phyloP scores from a whole-genome alignment of 202 grass and related monocot species.

The Zizania palustris region DNA sequence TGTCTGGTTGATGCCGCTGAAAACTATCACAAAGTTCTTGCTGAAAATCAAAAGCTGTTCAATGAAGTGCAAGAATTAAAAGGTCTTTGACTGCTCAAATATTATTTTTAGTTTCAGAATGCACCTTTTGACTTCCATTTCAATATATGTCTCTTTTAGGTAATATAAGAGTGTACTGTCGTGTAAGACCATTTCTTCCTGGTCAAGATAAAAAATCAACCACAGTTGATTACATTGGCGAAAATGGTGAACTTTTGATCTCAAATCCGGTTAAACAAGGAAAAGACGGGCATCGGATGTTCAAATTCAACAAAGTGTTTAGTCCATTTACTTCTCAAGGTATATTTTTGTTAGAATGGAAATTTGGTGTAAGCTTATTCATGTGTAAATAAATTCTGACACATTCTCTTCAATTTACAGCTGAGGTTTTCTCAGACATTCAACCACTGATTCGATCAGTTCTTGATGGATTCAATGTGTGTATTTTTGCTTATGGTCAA shows the following conservation, averaged over 20 bases:
- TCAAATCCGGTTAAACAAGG: slow-evolving; percentile 89
- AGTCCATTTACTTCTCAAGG: slow-evolving; percentile 69
- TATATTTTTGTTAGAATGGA: slow-evolving; percentile 34
- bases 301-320: slow-evolving; percentile 98
- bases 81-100: slow-evolving; percentile 47
- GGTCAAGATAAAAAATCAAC: slow-evolving; percentile 81
- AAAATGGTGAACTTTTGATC: slow-evolving; percentile 91
- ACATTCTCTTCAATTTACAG: slow-evolving; percentile 55
- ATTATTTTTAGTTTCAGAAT: background rate
- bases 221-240: slow-evolving; percentile 84
- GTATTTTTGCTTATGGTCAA: slow-evolving; percentile 98
- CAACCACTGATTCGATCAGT: slow-evolving; percentile 89
- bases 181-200: slow-evolving; percentile 88
- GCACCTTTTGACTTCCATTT: background rate
- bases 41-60: slow-evolving; percentile 91
- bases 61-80: slow-evolving; percentile 98
- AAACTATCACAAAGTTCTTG: slow-evolving; percentile 87
- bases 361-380: background rate
- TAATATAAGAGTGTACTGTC: slow-evolving; percentile 99
- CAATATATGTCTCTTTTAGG: slow-evolving; percentile 46
- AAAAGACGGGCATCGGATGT: slow-evolving; percentile 93
- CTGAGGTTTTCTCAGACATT: slow-evolving; percentile 82
- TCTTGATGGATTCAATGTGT: slow-evolving; percentile 91
- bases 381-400: background rate
- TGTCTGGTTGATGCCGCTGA: slow-evolving; percentile 81